A percentile compares a stretch with the other conserved stretches of the same genome.
Evolutionary conservation across 1,284 basidiomycete genomes (phyloP).

Genomic region (Pulveroboletus sp.): DNA sequence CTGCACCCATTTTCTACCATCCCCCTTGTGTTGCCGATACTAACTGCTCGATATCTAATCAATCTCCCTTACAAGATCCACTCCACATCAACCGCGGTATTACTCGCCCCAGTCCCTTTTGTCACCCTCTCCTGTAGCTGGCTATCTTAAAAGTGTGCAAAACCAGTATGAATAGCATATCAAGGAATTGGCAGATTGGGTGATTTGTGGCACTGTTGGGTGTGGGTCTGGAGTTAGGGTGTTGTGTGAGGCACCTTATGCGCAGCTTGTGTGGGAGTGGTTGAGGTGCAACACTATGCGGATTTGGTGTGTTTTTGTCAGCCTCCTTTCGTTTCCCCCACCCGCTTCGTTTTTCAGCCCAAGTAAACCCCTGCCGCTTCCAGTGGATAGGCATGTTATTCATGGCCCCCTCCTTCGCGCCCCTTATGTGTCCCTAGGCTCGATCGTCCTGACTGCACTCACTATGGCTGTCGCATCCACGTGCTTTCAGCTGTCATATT

Average conservation of each 20-base stretch:
- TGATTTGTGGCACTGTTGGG: slow-evolving; percentile 62
- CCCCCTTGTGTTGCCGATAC: slow-evolving; percentile 65
- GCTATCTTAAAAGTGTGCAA: slow-evolving; percentile 47
- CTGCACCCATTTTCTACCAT: slow-evolving; percentile 76
- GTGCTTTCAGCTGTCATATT: slow-evolving; percentile 47
- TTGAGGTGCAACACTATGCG: slow-evolving; percentile 92
- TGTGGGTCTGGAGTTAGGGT: slow-evolving; percentile 93
- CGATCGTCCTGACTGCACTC: slow-evolving; percentile 72
- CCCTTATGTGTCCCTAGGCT: slow-evolving; percentile 78
- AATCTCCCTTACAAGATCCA: slow-evolving; percentile 64
- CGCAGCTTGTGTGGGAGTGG: slow-evolving; percentile 76
- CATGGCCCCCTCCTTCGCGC: slow-evolving; percentile 78
- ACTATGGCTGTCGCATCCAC: slow-evolving; percentile 65
- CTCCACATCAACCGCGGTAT: slow-evolving; percentile 63
- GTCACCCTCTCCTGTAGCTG: slow-evolving; percentile 78
- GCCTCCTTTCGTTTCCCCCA: neutral
- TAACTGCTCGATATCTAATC: slow-evolving; percentile 71
- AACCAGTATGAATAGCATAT: slow-evolving; percentile 66
- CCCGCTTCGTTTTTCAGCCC: slow-evolving; percentile 37
- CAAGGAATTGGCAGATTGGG: slow-evolving; percentile 78
- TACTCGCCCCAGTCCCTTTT: slow-evolving; percentile 81
- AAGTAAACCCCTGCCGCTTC: slow-evolving; percentile 44
- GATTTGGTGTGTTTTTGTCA: slow-evolving; percentile 47
- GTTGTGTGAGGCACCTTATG: slow-evolving; percentile 80
- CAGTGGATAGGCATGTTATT: slow-evolving; percentile 64